Conservation (phyloP, 441 rosid species). For the Eugenia klotzschiana region DNA sequence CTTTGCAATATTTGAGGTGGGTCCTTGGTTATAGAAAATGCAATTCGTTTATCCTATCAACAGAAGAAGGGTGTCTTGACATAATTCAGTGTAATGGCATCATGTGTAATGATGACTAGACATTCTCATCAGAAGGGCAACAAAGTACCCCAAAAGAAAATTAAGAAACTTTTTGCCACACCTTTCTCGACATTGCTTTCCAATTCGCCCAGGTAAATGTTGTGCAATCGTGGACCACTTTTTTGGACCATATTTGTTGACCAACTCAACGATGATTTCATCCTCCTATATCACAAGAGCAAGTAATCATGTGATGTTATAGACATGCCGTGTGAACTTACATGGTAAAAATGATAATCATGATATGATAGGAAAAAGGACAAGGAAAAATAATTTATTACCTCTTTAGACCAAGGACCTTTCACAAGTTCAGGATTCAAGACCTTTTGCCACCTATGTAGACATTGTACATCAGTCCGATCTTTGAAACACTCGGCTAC, state of each 20-base stretch:
- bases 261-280: slow-evolving; percentile 68
- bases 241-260: slow-evolving; percentile 72
- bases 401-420: slow-evolving; percentile 99
- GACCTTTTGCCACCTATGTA: slow-evolving; percentile 99
- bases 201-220: slow-evolving; percentile 91
- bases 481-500: slow-evolving; percentile 98
- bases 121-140: not conserved
- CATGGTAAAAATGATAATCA: not conserved
- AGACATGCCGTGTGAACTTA: not conserved
- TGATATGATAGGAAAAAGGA: not conserved
- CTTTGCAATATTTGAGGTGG: not conserved
- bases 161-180: slow-evolving; percentile 5
- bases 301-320: not conserved
- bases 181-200: slow-evolving; percentile 98
- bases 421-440: slow-evolving; percentile 94
- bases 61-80: not conserved
- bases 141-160: not conserved
- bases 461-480: slow-evolving; percentile 97
- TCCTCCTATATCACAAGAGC: slow-evolving; percentile 53
- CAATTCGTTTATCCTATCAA: not conserved
- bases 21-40: not conserved
- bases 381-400: slow-evolving; percentile 4
- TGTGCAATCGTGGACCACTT: slow-evolving; percentile 98
- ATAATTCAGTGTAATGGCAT: not conserved
- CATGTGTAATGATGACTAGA: not conserved